These are phyloP conservation scores for Talaromyces ruber DNA, from an alignment of 495 filamentous ascomycete species.

Conservation along the genomic window DNA sequence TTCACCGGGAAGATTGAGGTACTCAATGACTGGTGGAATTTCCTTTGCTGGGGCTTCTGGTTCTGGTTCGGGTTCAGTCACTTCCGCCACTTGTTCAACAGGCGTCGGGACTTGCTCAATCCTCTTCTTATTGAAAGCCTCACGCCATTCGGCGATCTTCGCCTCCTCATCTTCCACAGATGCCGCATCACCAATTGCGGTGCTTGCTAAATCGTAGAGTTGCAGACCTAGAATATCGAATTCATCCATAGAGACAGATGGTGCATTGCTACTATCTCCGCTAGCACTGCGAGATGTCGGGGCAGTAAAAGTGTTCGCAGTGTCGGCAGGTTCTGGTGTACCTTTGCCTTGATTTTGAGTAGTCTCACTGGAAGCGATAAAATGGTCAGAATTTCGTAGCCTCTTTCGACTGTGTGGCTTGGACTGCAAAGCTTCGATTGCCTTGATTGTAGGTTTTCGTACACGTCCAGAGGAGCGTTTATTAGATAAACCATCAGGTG, in stretches of 20 bases:
- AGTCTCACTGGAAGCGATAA: background rate
- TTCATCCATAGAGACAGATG: constrained; percentile 1
- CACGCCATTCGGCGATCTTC: constrained; percentile 9
- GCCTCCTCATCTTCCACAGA: constrained; percentile 11
- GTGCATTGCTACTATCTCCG: background rate
- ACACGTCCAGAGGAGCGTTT: constrained; percentile 23
- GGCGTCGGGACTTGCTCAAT: background rate
- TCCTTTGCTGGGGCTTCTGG: background rate
- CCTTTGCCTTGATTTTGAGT: background rate
- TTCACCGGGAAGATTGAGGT: constrained; percentile 5
- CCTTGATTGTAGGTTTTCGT: constrained; percentile 31
- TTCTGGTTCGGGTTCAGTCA: background rate
- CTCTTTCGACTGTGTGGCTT: constrained; percentile 4
- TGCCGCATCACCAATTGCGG: constrained; percentile 13
- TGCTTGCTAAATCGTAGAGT: constrained; percentile 19
- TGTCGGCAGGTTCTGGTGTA: background rate
- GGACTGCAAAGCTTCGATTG: constrained; percentile 29
- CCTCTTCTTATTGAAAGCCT: constrained; percentile 11
- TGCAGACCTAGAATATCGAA: constrained; percentile 11
- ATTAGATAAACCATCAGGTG: constrained; percentile 20
- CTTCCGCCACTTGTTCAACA: background rate
- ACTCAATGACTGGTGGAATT: background rate
- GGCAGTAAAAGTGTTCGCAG: background rate
- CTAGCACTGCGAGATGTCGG: background rate
- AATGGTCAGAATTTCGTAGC: constrained; percentile 3